These are phyloP conservation scores for Suillus paluster DNA, from an alignment of 768 basidiomycete genomes.

Conservation along the genomic window DNA sequence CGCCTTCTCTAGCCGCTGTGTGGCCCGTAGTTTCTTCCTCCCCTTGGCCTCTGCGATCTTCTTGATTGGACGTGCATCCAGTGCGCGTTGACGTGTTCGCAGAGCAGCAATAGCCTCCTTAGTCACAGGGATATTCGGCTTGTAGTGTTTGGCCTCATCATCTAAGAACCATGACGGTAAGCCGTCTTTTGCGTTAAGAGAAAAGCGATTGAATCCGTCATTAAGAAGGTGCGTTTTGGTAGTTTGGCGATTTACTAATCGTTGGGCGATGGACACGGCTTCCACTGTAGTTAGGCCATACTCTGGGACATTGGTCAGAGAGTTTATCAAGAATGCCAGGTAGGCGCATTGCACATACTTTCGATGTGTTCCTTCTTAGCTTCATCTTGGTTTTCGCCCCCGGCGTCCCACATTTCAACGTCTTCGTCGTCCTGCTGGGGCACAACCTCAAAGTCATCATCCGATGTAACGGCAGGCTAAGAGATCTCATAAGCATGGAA, in stretches of 20 bases:
- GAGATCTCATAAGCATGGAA: slow-evolving; percentile 14
- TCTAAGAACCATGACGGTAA: slow-evolving; percentile 97
- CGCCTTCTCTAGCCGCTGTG: slow-evolving; percentile 84
- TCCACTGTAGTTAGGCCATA: slow-evolving; percentile 86
- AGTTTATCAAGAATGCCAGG: not conserved
- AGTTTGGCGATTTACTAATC: slow-evolving; percentile 87
- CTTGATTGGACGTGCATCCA: slow-evolving; percentile 97
- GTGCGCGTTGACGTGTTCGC: slow-evolving; percentile 86
- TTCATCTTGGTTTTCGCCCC: slow-evolving; percentile 76
- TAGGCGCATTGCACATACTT: slow-evolving; percentile 49
- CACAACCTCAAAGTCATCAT: slow-evolving; percentile 76
- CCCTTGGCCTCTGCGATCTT: slow-evolving; percentile 99
- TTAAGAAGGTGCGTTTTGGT: slow-evolving; percentile 91
- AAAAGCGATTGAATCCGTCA: slow-evolving; percentile 94
- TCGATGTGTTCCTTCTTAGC: slow-evolving; percentile 64
- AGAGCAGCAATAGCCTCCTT: slow-evolving; percentile 91
- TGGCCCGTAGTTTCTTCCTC: slow-evolving; percentile 91
- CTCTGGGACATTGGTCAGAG: slow-evolving; percentile 47
- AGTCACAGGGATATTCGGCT: slow-evolving; percentile 93
- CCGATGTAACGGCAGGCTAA: slow-evolving; percentile 26
- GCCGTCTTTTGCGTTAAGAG: slow-evolving; percentile 88
- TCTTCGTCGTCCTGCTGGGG: slow-evolving; percentile 62
- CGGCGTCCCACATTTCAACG: slow-evolving; percentile 78
- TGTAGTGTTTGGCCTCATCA: slow-evolving; percentile 92
- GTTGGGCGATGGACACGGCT: slow-evolving; percentile 89